A percentile compares a stretch with the other conserved stretches of the same genome.
phyloP scores from a whole-genome alignment of 129 eudicot genomes.

The Chrysanthemum makinoi region DNA sequence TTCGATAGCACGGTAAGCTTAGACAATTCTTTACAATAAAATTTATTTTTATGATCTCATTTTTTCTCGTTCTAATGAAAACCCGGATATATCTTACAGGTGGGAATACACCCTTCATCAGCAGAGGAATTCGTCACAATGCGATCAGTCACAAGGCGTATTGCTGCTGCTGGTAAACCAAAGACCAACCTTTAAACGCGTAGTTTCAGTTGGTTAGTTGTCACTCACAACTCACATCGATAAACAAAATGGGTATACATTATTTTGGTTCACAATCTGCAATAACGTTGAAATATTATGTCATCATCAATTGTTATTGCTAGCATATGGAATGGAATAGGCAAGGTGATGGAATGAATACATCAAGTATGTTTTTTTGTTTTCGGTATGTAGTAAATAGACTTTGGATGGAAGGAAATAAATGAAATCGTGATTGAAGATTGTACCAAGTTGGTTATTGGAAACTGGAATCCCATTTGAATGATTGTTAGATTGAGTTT shows the following conservation, averaged over 20 bases:
- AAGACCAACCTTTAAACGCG: slow-evolving; percentile 39
- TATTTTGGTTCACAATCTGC: slow-evolving; percentile 12
- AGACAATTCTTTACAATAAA: neutral
- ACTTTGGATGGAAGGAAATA: neutral
- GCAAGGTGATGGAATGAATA: neutral
- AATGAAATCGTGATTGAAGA: neutral
- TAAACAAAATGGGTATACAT: slow-evolving; percentile 7
- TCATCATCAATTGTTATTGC: slow-evolving; percentile 4
- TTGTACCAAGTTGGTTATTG: neutral
- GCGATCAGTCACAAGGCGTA: slow-evolving; percentile 73
- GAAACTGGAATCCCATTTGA: neutral
- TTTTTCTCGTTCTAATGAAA: slow-evolving; percentile 8
- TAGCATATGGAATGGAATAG: slow-evolving; percentile 9
- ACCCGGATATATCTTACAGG: slow-evolving; percentile 36
- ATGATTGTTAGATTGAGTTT: neutral
- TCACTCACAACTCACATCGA: slow-evolving; percentile 4
- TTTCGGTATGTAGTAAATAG: neutral
- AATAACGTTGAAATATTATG: neutral
- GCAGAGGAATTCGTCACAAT: slow-evolving; percentile 96
- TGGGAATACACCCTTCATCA: slow-evolving; percentile 96
- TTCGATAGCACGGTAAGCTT: slow-evolving; percentile 89
- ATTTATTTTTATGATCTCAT: neutral
- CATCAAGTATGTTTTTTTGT: slow-evolving; percentile 1
- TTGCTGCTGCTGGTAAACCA: slow-evolving; percentile 61
- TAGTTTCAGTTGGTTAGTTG: slow-evolving; percentile 5